phyloP scores from a whole-genome alignment of 768 basidiomycete species.

The Hygrophoropsis aurantiaca region DNA sequence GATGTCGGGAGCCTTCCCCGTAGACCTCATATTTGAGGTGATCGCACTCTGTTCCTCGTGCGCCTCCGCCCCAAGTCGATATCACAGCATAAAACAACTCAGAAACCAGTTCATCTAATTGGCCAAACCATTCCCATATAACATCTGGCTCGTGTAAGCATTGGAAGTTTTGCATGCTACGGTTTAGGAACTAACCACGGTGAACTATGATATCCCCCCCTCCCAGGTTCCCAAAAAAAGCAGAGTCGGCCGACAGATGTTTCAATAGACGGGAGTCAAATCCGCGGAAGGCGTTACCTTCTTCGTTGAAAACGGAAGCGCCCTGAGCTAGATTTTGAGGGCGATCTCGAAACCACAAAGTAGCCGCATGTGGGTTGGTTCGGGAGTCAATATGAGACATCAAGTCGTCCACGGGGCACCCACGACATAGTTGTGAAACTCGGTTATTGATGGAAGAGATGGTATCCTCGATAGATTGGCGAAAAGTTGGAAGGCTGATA shows the following conservation, averaged over 20 bases:
- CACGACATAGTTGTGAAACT: not conserved
- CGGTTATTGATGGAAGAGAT: not conserved
- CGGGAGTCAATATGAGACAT: not conserved
- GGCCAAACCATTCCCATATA: slow-evolving; percentile 6
- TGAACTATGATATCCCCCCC: not conserved
- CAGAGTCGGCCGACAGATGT: not conserved
- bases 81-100: slow-evolving; percentile 11
- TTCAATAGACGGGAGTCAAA: not conserved
- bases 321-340: not conserved
- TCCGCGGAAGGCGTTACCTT: not conserved
- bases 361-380: not conserved
- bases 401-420: not conserved
- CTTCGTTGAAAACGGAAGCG: not conserved
- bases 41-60: slow-evolving; percentile 14
- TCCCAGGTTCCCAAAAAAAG: not conserved
- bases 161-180: not conserved
- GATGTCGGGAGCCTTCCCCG: not conserved
- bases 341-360: not conserved
- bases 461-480: not conserved
- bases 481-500: not conserved
- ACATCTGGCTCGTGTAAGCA: not conserved
- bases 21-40: slow-evolving; percentile 9
- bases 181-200: not conserved
- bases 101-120: slow-evolving; percentile 6
- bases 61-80: slow-evolving; percentile 14